Conservation (phyloP, 306 rosid genomes). For the Rubus parviflorus region DNA sequence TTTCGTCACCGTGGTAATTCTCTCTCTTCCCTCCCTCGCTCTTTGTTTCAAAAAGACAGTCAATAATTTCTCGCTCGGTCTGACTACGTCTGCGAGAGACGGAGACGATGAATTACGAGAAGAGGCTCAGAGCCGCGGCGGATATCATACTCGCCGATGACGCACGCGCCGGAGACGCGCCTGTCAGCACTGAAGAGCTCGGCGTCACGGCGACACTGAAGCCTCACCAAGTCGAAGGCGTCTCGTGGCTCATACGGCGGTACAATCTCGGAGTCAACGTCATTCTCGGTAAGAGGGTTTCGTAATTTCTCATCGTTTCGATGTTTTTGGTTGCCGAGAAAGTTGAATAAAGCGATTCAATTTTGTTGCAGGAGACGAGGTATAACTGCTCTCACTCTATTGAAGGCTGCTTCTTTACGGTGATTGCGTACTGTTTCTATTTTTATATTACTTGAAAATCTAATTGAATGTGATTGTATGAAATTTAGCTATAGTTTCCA, state of each 20-base stretch:
- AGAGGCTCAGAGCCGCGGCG: constrained; percentile 62
- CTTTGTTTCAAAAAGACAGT: background rate
- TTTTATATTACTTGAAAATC: background rate
- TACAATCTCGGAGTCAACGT: constrained; percentile 84
- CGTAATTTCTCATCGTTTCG: background rate
- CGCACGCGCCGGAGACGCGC: constrained; percentile 34
- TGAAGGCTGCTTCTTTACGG: constrained; percentile 4
- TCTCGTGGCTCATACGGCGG: constrained; percentile 80
- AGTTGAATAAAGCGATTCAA: background rate
- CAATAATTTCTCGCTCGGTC: background rate
- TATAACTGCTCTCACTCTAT: constrained; percentile 35
- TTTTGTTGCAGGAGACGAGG: constrained; percentile 96
- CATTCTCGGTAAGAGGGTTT: constrained; percentile 56
- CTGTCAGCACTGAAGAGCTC: constrained; percentile 35
- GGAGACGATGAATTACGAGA: constrained; percentile 54
- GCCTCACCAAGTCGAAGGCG: constrained; percentile 85
- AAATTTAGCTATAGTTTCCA: background rate
- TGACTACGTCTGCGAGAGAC: background rate
- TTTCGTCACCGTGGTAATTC: background rate
- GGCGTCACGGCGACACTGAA: constrained; percentile 76
- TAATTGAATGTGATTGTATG: background rate
- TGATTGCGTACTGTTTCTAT: background rate
- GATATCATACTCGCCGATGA: constrained; percentile 42
- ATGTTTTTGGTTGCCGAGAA: constrained; percentile 23
- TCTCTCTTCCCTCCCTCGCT: background rate